Percentiles rank a stretch among this genome's conserved stretches.
These are phyloP conservation scores for Hygrophoropsis aurantiaca DNA, from an alignment of 768 basidiomycete genomes.

Conservation along the genomic window DNA sequence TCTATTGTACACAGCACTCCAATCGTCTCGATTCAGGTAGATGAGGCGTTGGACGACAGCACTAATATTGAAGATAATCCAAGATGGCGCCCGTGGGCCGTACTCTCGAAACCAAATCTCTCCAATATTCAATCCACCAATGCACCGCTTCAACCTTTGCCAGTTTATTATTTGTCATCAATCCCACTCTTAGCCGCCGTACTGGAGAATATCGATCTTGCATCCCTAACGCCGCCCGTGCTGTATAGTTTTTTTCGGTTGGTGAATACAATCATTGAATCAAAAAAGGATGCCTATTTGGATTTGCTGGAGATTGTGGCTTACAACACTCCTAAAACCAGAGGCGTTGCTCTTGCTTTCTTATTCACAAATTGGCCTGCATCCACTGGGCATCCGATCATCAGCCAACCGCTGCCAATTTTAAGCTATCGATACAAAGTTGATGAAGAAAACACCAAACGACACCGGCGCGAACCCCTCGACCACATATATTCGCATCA, in stretches of 20 bases:
- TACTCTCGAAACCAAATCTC: conserved; percentile 12
- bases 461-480: not conserved
- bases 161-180: conserved; percentile 60
- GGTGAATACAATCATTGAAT: conserved; percentile 48
- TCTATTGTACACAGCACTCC: conserved; percentile 25
- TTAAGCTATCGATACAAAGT: conserved; percentile 30
- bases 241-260: conserved; percentile 53
- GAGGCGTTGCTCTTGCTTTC: conserved; percentile 54
- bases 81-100: conserved; percentile 30
- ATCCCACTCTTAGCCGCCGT: conserved; percentile 64
- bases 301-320: conserved; percentile 75
- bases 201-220: conserved; percentile 53
- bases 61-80: not conserved
- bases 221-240: conserved; percentile 32
- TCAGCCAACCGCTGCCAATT: conserved; percentile 53
- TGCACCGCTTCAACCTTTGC: conserved; percentile 53
- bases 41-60: conserved; percentile 39
- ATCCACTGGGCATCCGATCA: conserved; percentile 62
- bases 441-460: conserved; percentile 7
- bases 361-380: conserved; percentile 67
- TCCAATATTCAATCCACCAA: conserved; percentile 47
- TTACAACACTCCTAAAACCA: conserved; percentile 56
- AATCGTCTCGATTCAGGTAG: conserved; percentile 61
- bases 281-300: conserved; percentile 67
- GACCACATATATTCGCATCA: conserved; percentile 44